Evolutionary conservation across 345 rosid genomes (phyloP).

Genomic region (Citrus medica): DNA sequence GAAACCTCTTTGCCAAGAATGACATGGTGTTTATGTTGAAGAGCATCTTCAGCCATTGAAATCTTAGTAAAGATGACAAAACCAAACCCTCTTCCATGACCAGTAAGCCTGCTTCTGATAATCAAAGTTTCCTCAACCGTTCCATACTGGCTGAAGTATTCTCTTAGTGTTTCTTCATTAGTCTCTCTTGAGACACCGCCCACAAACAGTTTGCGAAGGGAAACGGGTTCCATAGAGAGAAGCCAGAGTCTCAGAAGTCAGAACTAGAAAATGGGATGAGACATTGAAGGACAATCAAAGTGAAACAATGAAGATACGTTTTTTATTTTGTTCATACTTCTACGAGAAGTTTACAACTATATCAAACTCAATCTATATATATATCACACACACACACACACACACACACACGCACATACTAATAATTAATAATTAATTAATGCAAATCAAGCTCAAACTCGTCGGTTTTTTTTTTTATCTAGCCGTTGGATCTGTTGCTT

Average conservation of each 20-base stretch:
- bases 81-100: conserved; percentile 14
- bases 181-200: conserved; percentile 11
- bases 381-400: too few species aligned
- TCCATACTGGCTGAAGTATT: conserved; percentile 14
- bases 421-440: background rate
- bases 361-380: too few species aligned
- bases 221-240: background rate
- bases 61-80: conserved; percentile 18
- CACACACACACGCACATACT: too few species aligned
- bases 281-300: background rate
- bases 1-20: conserved; percentile 24
- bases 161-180: background rate
- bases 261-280: background rate
- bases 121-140: conserved; percentile 9
- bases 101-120: background rate
- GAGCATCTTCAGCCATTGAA: conserved; percentile 4
- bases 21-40: conserved; percentile 3
- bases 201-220: conserved; percentile 14
- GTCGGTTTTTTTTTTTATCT: too few species aligned
- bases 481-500: too few species aligned
- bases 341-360: background rate
- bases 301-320: background rate
- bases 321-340: background rate
- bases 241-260: background rate
- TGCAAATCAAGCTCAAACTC: too few species aligned